These are phyloP conservation scores for Parasarocladium wereldwijsianum DNA, from an alignment of 2,329 filamentous ascomycete genomes.

Conservation along the genomic window DNA sequence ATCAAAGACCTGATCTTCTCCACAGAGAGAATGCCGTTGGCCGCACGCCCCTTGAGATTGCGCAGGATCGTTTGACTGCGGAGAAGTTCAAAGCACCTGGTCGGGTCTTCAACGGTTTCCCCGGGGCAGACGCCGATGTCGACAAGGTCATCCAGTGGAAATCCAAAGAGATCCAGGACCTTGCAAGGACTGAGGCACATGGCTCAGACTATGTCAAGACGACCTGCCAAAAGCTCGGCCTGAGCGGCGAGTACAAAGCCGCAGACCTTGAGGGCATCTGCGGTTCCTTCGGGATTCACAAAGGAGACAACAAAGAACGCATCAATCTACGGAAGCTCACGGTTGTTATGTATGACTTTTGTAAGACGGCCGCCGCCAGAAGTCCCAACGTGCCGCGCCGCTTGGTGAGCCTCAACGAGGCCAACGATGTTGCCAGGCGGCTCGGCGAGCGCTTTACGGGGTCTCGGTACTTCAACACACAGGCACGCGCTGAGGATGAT, in stretches of 20 bases:
- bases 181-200: neutral
- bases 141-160: neutral
- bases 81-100: slow-evolving; percentile 16
- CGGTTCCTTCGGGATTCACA: slow-evolving; percentile 12
- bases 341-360: slow-evolving; percentile 19
- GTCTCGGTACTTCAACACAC: slow-evolving; percentile 21
- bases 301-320: slow-evolving; percentile 4
- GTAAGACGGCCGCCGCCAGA: slow-evolving; percentile 15
- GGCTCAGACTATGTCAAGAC: slow-evolving; percentile 9
- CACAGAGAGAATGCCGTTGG: slow-evolving; percentile 65
- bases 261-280: slow-evolving; percentile 13
- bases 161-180: slow-evolving; percentile 2
- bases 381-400: slow-evolving; percentile 23
- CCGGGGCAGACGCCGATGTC: slow-evolving; percentile 1
- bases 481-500: slow-evolving; percentile 12
- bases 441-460: slow-evolving; percentile 33
- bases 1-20: slow-evolving; percentile 42
- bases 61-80: slow-evolving; percentile 37
- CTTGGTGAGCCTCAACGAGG: slow-evolving; percentile 39
- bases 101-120: neutral
- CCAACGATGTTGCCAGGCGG: slow-evolving; percentile 42
- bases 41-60: slow-evolving; percentile 55
- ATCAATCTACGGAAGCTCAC: slow-evolving; percentile 4
- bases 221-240: slow-evolving; percentile 9
- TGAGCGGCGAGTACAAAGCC: slow-evolving; percentile 14